Evolutionary conservation across 1,284 basidiomycete genomes (phyloP).

Genomic region (Ceraceosorus guamensis): DNA sequence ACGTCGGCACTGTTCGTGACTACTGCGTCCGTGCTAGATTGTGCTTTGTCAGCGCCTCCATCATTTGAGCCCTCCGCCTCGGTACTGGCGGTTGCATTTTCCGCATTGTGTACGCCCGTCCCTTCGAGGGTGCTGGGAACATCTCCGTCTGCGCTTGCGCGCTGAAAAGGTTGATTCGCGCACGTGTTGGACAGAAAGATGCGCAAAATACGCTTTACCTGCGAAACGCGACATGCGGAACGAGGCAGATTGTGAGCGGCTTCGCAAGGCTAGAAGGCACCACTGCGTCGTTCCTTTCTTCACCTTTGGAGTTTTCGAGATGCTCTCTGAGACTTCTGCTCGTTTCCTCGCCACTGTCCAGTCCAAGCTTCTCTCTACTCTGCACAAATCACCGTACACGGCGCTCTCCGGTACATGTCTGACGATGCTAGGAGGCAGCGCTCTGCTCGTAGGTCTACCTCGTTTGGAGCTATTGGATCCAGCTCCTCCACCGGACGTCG

Average conservation of each 20-base stretch:
- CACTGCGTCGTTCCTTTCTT: constrained; percentile 54
- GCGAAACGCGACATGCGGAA: constrained; percentile 6
- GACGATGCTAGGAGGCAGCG: constrained; percentile 67
- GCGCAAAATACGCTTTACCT: constrained; percentile 77
- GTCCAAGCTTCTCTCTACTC: constrained; percentile 83
- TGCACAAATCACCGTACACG: constrained; percentile 77
- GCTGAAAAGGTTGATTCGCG: constrained; percentile 60
- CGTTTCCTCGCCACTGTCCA: constrained; percentile 89
- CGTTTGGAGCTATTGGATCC: constrained; percentile 55
- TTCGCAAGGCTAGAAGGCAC: constrained; percentile 45
- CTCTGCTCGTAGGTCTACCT: constrained; percentile 71
- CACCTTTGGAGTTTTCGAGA: constrained; percentile 50
- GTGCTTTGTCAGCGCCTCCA: neutral
- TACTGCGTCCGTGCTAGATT: neutral
- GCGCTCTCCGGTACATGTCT: constrained; percentile 52
- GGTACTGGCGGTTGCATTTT: constrained; percentile 23
- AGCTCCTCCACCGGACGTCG: too few species aligned
- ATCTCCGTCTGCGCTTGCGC: constrained; percentile 18
- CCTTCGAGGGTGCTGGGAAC: constrained; percentile 6
- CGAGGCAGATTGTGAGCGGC: neutral
- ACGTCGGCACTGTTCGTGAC: constrained; percentile 52
- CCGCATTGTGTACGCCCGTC: constrained; percentile 14
- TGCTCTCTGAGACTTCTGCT: constrained; percentile 58
- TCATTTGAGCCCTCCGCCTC: constrained; percentile 3
- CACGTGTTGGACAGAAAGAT: constrained; percentile 83